These are phyloP conservation scores for Trametes cinnabarina DNA, from an alignment of 768 basidiomycete genomes.

Conservation along the genomic window DNA sequence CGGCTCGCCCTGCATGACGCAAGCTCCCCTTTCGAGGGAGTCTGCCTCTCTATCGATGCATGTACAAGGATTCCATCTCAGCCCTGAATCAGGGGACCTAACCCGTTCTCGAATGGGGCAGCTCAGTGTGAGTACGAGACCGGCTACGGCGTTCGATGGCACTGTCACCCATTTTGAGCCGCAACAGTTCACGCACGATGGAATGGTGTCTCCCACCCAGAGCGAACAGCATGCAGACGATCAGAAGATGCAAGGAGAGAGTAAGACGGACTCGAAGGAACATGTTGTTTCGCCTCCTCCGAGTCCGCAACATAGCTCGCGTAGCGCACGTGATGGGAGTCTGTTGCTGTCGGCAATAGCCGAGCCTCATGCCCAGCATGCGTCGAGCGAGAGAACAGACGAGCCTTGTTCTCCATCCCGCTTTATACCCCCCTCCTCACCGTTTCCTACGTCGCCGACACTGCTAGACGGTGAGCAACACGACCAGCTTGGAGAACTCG, in stretches of 20 bases:
- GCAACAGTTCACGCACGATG: not conserved
- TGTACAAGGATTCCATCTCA: not conserved
- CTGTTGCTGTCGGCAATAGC: conserved; percentile 18
- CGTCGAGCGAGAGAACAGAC: conserved; percentile 10
- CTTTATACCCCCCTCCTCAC: conserved; percentile 20
- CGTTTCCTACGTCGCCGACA: conserved; percentile 22
- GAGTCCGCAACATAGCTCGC: not conserved
- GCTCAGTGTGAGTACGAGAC: not conserved
- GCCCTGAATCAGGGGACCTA: not conserved
- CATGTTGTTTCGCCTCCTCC: not conserved
- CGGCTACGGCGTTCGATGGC: not conserved
- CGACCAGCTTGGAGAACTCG: not conserved
- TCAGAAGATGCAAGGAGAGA: not conserved
- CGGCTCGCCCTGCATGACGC: not conserved
- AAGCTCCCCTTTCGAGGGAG: not conserved
- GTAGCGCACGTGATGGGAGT: not conserved
- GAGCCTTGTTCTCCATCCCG: conserved; percentile 26
- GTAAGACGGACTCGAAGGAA: not conserved
- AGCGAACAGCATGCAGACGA: not conserved
- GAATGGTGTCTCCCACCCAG: not conserved
- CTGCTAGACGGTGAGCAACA: conserved; percentile 24
- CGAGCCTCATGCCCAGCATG: conserved; percentile 23
- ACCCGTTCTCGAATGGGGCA: not conserved
- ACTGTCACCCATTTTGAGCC: not conserved
- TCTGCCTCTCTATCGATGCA: not conserved